Base-by-base conservation (phyloP, 345 rosid species). In the Boechera divaricarpa region DNA sequence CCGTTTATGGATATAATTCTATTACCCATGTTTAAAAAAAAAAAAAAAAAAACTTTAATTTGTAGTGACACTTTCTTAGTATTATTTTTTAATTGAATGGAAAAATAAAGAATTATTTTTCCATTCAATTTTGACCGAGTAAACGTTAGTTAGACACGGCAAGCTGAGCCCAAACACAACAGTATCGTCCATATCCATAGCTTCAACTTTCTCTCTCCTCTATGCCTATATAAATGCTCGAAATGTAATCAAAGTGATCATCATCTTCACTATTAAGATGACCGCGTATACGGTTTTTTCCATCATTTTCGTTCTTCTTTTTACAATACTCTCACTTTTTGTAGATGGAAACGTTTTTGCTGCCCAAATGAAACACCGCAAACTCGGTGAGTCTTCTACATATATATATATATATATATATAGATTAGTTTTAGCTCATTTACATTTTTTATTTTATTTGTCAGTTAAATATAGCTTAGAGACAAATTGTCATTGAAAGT, bases 261-360 rank as follows among this genome's bases (percentile, higher is more conserved):
- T 35, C 33, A 33, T 28, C 42, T 42, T 67, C 13, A 35, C 12
- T 12, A 18, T 2, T 12, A 53, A 24, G 9, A 68, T 68, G 72
- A 26, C 35, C 7, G 13, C 5, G 9, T 51, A 31, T n/a, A n/a
- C n/a, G n/a, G 39, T 61, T 55, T 60, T 67, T 5, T 59, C 33
- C 16, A 71, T 24, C 28, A 60, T 59, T 72, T 72, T 60, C 29
- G 24, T 61, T n/a, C 39, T 72, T 61, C 38, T 35, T 45, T 58
- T 45, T 2, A 13, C 21, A 39, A 49, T 49, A 26, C 8, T 59
- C 32, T 72, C 69, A 2, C 51, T 13, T 51, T 61, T 3, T 26
- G 59, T 49, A 12, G 39, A 61, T 48, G 38, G 1, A 68, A 39
- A 41, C 6, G 62, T 31, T 35, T 38, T 53, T 36, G 62, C 51